Evolutionary conservation across 345 rosid genomes (phyloP).

Genomic region (Turnera subulata): DNA sequence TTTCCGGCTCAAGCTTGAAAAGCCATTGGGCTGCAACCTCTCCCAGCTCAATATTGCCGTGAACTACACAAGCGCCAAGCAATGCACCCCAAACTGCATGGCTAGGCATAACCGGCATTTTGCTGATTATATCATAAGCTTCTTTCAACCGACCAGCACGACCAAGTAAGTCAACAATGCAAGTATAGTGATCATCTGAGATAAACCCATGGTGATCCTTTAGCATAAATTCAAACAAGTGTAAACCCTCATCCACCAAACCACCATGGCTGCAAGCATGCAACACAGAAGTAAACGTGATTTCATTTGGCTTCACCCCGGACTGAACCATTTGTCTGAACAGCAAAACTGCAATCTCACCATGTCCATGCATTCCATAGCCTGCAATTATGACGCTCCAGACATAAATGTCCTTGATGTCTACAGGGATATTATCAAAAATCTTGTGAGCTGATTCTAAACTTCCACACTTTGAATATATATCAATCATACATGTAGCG

Average conservation of each 20-base stretch:
- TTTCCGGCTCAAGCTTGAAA: slow-evolving; percentile 52
- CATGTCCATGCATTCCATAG: slow-evolving; percentile 60
- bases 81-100: slow-evolving; percentile 60
- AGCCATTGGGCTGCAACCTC: slow-evolving; percentile 51
- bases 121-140: slow-evolving; percentile 47
- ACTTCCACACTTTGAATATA: slow-evolving; percentile 60
- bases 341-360: slow-evolving; percentile 42
- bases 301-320: slow-evolving; percentile 51
- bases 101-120: slow-evolving; percentile 37
- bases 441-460: slow-evolving; percentile 47
- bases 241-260: slow-evolving; percentile 56
- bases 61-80: slow-evolving; percentile 56
- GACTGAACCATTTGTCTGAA: slow-evolving; percentile 60
- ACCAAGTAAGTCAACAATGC: slow-evolving; percentile 51
- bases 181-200: slow-evolving; percentile 45
- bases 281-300: slow-evolving; percentile 53
- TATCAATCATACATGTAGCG: slow-evolving; percentile 51
- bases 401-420: slow-evolving; percentile 42
- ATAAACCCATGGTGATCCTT: slow-evolving; percentile 29
- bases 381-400: slow-evolving; percentile 64
- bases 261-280: slow-evolving; percentile 64
- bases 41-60: slow-evolving; percentile 52
- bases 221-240: slow-evolving; percentile 42
- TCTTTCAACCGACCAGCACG: slow-evolving; percentile 55
- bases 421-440: slow-evolving; percentile 38